A percentile compares a stretch with the other conserved stretches of the same genome.
Evolutionary conservation across 2,329 filamentous ascomycete genomes (phyloP).

Genomic region (Colletotrichum liriopes): DNA sequence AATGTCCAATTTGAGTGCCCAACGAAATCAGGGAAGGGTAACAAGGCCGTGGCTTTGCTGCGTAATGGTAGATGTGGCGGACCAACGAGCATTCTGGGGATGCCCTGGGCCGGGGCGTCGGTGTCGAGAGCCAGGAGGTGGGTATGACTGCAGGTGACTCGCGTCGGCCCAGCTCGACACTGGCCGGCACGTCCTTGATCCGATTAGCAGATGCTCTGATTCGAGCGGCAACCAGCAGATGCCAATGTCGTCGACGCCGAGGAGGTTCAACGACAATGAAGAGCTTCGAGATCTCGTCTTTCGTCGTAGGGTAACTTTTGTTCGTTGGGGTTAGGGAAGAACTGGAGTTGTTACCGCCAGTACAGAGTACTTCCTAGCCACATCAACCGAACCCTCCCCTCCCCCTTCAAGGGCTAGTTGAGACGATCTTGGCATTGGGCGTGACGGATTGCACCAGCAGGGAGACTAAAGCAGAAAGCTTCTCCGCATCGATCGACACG

Average conservation of each 20-base stretch:
- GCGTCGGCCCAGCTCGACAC: constrained; percentile 13
- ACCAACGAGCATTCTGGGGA: constrained; percentile 10
- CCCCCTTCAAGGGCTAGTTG: constrained; percentile 11
- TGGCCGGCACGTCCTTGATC: constrained; percentile 25
- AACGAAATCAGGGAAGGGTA: not conserved
- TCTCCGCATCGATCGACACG: constrained; percentile 43
- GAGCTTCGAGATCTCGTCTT: not conserved
- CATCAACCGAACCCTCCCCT: constrained; percentile 18
- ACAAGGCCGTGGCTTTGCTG: not conserved
- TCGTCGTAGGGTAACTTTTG: not conserved
- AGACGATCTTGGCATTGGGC: constrained; percentile 34
- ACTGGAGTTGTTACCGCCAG: not conserved
- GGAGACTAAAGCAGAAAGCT: constrained; percentile 39
- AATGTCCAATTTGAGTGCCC: not conserved
- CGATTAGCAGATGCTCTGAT: constrained; percentile 31
- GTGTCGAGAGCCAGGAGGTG: constrained; percentile 13
- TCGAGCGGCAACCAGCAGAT: constrained; percentile 36
- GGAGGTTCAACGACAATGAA: constrained; percentile 2
- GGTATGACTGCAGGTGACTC: constrained; percentile 21
- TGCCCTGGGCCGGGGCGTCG: not conserved
- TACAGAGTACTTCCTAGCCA: constrained; percentile 8
- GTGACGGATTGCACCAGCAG: constrained; percentile 21
- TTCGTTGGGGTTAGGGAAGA: not conserved
- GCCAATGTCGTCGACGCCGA: constrained; percentile 11
- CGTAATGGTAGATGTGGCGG: constrained; percentile 3